Percentiles rank a stretch among this genome's conserved stretches.
Evolutionary conservation across 2,329 filamentous ascomycete species (phyloP).

Genomic region (Lachnellula hyalina): DNA sequence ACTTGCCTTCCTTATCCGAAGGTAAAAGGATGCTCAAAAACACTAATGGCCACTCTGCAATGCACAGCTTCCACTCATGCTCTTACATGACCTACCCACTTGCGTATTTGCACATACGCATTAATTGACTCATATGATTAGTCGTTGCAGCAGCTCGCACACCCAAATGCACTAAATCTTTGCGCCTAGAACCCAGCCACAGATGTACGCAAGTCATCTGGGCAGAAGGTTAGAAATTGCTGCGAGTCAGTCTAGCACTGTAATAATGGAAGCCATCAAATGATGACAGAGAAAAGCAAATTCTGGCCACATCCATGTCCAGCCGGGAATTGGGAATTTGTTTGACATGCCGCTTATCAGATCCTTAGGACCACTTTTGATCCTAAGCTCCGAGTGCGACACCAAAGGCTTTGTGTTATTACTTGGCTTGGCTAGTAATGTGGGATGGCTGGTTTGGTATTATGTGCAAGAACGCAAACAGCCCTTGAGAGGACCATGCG

Average conservation of each 20-base stretch:
- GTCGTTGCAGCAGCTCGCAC: neutral
- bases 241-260: constrained; percentile 8
- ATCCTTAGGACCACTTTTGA: neutral
- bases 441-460: neutral
- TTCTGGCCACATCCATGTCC: neutral
- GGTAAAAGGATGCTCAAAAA: neutral
- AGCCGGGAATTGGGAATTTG: neutral
- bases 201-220: neutral
- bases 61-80: neutral
- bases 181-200: constrained; percentile 18
- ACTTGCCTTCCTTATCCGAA: neutral
- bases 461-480: constrained; percentile 1
- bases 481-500: constrained; percentile 1
- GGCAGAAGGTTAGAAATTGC: neutral
- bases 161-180: constrained; percentile 1
- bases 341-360: constrained; percentile 6
- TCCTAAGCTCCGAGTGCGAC: neutral
- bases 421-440: neutral
- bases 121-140: neutral
- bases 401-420: neutral
- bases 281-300: constrained; percentile 7
- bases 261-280: constrained; percentile 1
- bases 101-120: neutral
- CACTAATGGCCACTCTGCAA: neutral
- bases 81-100: neutral